Evolutionary conservation across 768 basidiomycete genomes (phyloP).

Genomic region (Collybiopsis confluens): DNA sequence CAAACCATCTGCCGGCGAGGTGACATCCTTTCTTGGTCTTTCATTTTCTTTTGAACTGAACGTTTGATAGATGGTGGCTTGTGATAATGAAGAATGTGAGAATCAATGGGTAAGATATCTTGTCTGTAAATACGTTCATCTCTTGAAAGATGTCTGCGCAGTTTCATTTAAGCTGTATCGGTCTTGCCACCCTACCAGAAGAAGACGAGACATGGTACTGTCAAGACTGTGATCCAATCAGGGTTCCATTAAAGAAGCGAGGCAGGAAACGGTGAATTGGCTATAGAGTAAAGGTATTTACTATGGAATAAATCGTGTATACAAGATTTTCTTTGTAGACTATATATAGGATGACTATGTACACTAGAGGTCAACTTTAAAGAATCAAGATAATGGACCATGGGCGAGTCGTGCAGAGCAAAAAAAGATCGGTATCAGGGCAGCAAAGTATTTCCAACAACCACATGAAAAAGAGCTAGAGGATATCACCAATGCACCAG

Average conservation of each 20-base stretch:
- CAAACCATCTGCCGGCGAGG: constrained; percentile 76
- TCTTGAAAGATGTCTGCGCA: not conserved
- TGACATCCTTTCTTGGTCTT: constrained; percentile 25
- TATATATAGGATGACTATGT: no score
- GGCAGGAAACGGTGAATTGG: not conserved
- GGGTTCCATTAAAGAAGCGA: not conserved
- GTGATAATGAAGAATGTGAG: constrained; percentile 3
- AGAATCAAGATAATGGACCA: no score
- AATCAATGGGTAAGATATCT: constrained; percentile 7
- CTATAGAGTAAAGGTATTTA: not conserved
- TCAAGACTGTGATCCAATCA: constrained; percentile 2
- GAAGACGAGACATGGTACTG: constrained; percentile 7
- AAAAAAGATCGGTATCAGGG: no score
- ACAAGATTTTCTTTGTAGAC: no score
- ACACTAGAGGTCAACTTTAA: no score
- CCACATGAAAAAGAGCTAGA: no score
- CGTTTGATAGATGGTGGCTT: constrained; percentile 4
- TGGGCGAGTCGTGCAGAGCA: no score
- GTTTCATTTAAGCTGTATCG: constrained; percentile 4
- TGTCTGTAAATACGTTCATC: not conserved
- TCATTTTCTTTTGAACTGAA: not conserved
- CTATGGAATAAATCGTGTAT: not conserved
- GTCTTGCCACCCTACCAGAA: not conserved
- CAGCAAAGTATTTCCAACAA: no score
- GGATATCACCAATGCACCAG: no score